Base-by-base conservation (phyloP, 306 rosid species). In the Canavalia gladiata region DNA sequence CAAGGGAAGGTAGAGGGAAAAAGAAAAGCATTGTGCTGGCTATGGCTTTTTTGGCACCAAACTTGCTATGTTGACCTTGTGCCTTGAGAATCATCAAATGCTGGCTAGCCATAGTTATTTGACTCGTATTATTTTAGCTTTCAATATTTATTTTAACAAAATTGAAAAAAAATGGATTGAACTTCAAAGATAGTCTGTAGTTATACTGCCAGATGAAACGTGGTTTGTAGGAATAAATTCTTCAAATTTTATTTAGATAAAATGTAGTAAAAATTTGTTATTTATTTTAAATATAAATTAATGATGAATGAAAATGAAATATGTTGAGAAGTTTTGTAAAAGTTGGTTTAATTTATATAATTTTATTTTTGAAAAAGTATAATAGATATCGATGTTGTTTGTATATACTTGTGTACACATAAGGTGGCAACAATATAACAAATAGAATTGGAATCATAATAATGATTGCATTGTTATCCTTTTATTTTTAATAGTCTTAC, bases 1-100 rank as follows among this genome's bases (percentile, higher is more conserved):
- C 50, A 45, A 1, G 25, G 29, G 31, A 57, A 34, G 30, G n/a
- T 25, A 6, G 29, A 29, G n/a, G 13, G 41, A 1, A 59, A 50
- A 35, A 55, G 7, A 1, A 58, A 11, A 49, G 33, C n/a, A 35
- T 59, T 49, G 63, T 75, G 71, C 42, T 49, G n/a, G 59, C 11
- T 39, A 6, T 72, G 57, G 74, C 59, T 42, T 63, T 50, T 74
- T 54, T 7, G 33, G 33, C 43, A 7, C 7, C 75, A 30, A n/a
- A 11, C 75, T 74, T 54, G 31, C 58, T 51, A 37, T 79, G 56
- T 51, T 13, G 39, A 81, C 45, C 46, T 63, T 63, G 47, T 63
- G 31, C 49, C 31, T 64, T 65, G 75, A 37, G 51, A 54, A 37
- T 10, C 52, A 39, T 73, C 78, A 55, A 11, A 49, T 49, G 64